Evolutionary conservation across 148 eudicot species (phyloP).

Genomic region (Drosera capensis): DNA sequence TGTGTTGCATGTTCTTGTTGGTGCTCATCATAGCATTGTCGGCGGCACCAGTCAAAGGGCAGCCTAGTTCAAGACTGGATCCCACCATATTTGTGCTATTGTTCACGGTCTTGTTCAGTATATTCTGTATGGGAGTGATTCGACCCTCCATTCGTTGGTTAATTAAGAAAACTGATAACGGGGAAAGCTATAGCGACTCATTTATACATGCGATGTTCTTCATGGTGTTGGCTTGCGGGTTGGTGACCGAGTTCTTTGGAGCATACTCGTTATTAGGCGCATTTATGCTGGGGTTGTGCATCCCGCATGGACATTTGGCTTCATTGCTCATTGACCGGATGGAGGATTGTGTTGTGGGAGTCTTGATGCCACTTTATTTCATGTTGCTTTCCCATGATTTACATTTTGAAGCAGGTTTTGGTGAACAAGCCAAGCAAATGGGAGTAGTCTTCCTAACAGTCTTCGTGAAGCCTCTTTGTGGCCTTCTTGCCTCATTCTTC

Average conservation of each 20-base stretch:
- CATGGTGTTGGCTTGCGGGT: constrained; percentile 24
- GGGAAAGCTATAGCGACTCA: constrained; percentile 22
- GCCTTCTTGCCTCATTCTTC: constrained; percentile 2
- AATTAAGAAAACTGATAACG: constrained; percentile 11
- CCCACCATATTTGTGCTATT: not conserved
- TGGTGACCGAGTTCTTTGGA: constrained; percentile 18
- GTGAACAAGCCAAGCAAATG: not conserved
- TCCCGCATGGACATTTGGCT: constrained; percentile 33
- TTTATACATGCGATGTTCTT: constrained; percentile 16
- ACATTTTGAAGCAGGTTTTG: not conserved
- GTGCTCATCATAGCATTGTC: constrained; percentile 11
- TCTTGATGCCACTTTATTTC: constrained; percentile 47
- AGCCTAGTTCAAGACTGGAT: not conserved
- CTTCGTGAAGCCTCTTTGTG: constrained; percentile 12
- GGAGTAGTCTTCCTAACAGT: constrained; percentile 6
- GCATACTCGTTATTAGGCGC: constrained; percentile 45
- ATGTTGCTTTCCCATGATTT: constrained; percentile 11
- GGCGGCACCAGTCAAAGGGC: not conserved
- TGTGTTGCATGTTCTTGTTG: constrained; percentile 11
- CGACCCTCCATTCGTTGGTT: constrained; percentile 23
- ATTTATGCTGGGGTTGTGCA: constrained; percentile 31
- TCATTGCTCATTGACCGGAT: constrained; percentile 26
- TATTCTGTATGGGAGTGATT: constrained; percentile 9
- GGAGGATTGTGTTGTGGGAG: constrained; percentile 39
- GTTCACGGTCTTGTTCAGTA: constrained; percentile 3